Percentiles rank a stretch among this genome's conserved stretches.
These are phyloP conservation scores for Marasmius tenuissimus DNA, from an alignment of 1,284 basidiomycete species.

Conservation along the genomic window DNA sequence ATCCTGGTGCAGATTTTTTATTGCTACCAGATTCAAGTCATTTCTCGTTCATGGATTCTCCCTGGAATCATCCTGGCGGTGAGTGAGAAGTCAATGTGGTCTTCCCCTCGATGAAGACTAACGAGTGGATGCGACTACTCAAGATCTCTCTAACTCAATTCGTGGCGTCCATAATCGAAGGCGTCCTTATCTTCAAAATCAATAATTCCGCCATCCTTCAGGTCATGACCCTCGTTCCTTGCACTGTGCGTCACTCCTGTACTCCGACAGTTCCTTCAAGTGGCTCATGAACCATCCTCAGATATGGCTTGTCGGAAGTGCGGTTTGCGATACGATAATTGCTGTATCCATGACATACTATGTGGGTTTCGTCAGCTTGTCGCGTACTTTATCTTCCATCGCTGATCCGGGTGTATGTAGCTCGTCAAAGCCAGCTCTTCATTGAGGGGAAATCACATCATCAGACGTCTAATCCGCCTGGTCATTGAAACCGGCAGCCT, in stretches of 20 bases:
- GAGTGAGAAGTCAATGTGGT: neutral
- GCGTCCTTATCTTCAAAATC: conserved; percentile 1
- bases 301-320: conserved; percentile 9
- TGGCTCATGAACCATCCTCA: neutral
- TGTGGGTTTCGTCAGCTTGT: neutral
- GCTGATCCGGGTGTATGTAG: neutral
- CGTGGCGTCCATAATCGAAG: conserved; percentile 1
- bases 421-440: neutral
- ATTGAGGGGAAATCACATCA: neutral
- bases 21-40: conserved; percentile 6
- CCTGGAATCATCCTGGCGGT: conserved; percentile 1
- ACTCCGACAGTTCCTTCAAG: neutral
- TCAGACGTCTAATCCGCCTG: neutral
- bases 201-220: conserved; percentile 8
- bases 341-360: conserved; percentile 6
- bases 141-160: conserved; percentile 6
- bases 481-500: neutral
- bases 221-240: conserved; percentile 2
- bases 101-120: neutral
- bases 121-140: neutral
- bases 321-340: conserved; percentile 5
- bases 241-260: conserved; percentile 1
- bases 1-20: conserved; percentile 8
- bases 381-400: too few species aligned
- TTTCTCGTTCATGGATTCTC: conserved; percentile 2